Evolutionary conservation across 495 filamentous ascomycete species (phyloP), one percentile per base, ranked within the genome.

Genomic region (Ramalina intermedia): DNA sequence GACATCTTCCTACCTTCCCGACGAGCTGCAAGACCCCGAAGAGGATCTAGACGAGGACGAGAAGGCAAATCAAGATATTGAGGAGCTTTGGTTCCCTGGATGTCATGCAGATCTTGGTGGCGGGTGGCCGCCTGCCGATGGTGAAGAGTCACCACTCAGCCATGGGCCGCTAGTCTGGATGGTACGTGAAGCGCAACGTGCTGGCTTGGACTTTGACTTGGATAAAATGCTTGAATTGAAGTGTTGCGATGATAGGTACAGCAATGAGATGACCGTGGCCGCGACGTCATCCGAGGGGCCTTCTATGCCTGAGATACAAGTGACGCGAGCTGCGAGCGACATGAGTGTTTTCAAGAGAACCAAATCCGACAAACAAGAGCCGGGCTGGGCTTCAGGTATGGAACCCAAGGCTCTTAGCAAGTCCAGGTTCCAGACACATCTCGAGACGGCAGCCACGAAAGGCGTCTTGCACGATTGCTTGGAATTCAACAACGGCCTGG

Each of bases 41-140:
- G 63, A 72, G 20, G 61, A 57, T 5, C 59, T 68, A n/a, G 72
- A 71, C 3, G 68, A 66, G 0, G 80, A 80, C 33, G 80, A 83
- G 17, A 70, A 73, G 0, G 63, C 58, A 1, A 70, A 75, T 18
- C 84, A 89, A 53, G 82, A 90, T 55, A 81, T 91, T 48, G 78
- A 85, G 55, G 52, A 55, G 38, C 35, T 89, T 9, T 91, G 86
- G 86, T 93, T 91, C 59, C 72, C 84, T 0, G 86, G 86, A 37
- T 78, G 80, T 33, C 87, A 93, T 56, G 85, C 76, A 9, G 87
- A 93, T 53, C 79, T 93, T 26, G 87, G 87, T 14, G 87, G 87
- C 20, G 87, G 87, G 1, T 94, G 87, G 87, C 78, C 79, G 47
- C 63, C 82, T 4, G 52, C 66, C 0, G 57, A 64, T 0, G 78